These are phyloP conservation scores for Paraconiothyrium sp. DNA, from an alignment of 2,329 filamentous ascomycete species.

Conservation along the genomic window DNA sequence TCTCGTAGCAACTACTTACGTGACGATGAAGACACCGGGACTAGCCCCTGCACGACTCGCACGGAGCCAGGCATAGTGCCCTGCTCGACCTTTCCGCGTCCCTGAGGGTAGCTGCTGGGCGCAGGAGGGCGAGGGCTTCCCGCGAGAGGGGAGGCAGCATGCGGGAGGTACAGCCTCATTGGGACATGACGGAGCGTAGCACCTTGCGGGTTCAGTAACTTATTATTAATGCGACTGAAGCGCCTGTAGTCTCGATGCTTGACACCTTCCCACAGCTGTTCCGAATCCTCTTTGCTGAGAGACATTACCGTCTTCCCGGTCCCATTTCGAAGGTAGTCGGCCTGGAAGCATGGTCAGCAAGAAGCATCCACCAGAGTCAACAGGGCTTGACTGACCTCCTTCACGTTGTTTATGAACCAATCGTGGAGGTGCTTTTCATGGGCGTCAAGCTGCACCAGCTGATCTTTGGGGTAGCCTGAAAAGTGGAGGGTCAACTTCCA, in stretches of 20 bases:
- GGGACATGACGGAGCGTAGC: slow-evolving; percentile 81
- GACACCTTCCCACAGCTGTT: slow-evolving; percentile 82
- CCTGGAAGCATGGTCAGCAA: slow-evolving; percentile 53
- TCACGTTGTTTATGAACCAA: slow-evolving; percentile 74
- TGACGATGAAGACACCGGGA: slow-evolving; percentile 62
- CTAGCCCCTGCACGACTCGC: slow-evolving; percentile 73
- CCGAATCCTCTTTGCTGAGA: slow-evolving; percentile 83
- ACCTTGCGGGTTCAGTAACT: slow-evolving; percentile 77
- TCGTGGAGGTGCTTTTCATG: slow-evolving; percentile 68
- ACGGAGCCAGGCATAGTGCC: slow-evolving; percentile 51
- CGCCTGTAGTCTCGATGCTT: slow-evolving; percentile 77
- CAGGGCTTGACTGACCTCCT: slow-evolving; percentile 58
- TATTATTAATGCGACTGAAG: slow-evolving; percentile 78
- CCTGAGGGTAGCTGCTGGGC: background rate
- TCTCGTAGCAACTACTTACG: slow-evolving; percentile 33
- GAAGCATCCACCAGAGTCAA: slow-evolving; percentile 17
- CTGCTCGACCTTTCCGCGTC: slow-evolving; percentile 21
- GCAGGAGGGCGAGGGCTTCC: background rate
- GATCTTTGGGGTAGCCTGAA: slow-evolving; percentile 65
- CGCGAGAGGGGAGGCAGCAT: slow-evolving; percentile 26
- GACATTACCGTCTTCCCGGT: slow-evolving; percentile 91
- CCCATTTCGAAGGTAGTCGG: slow-evolving; percentile 87
- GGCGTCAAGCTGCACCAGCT: slow-evolving; percentile 66
- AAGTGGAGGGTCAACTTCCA: slow-evolving; percentile 73
- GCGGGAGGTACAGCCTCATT: slow-evolving; percentile 82